Percentiles rank a stretch among this genome's conserved stretches.
Conservation (phyloP, 768 basidiomycete genomes). For the Tricholoma sp. region DNA sequence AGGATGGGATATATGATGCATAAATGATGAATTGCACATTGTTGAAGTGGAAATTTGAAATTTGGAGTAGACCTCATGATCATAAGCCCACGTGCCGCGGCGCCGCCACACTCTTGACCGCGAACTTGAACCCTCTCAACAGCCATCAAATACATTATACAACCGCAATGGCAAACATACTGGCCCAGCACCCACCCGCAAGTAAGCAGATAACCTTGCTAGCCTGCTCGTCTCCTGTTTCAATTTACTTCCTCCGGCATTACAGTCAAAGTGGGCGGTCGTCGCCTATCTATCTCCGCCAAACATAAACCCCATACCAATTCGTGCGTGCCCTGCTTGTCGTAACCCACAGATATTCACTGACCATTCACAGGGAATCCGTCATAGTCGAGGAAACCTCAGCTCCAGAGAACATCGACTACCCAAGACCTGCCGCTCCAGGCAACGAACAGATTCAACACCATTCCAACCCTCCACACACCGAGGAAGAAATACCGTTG, state of each 20-base stretch:
- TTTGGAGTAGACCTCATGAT: neutral
- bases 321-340: constrained; percentile 23
- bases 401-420: constrained; percentile 31
- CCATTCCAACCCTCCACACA: constrained; percentile 29
- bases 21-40: too few species aligned
- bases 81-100: neutral
- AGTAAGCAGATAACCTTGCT: constrained; percentile 27
- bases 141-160: neutral
- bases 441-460: constrained; percentile 29
- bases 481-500: constrained; percentile 42
- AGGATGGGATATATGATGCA: too few species aligned
- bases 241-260: neutral
- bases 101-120: too few species aligned
- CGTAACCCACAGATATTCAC: neutral
- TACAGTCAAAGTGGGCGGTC: constrained; percentile 45
- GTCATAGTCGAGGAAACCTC: constrained; percentile 9
- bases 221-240: neutral
- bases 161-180: constrained; percentile 25
- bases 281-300: constrained; percentile 42
- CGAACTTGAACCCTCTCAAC: neutral
- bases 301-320: constrained; percentile 31
- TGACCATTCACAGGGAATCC: constrained; percentile 11
- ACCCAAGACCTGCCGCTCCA: constrained; percentile 48
- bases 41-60: too few species aligned
- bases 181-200: constrained; percentile 42